phyloP scores from a whole-genome alignment of 2,329 filamentous ascomycete genomes.

The Fusarium torreyae region DNA sequence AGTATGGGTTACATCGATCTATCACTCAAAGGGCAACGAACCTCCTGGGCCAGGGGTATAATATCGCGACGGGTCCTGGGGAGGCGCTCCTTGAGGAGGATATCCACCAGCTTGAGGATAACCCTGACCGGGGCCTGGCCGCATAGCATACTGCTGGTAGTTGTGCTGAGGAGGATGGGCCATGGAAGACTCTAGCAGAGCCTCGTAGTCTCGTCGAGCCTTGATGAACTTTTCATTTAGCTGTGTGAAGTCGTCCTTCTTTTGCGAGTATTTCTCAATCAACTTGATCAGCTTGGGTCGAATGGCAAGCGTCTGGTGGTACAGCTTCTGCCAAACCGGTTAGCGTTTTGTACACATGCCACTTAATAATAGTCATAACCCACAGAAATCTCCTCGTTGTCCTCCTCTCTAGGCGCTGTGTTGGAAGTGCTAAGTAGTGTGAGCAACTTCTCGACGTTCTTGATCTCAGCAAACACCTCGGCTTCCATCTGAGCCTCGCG shows the following conservation, averaged over 20 bases:
- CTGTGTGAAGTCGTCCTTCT: slow-evolving; percentile 99
- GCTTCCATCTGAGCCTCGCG: slow-evolving; percentile 96
- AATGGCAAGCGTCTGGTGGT: slow-evolving; percentile 94
- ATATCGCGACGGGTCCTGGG: slow-evolving; percentile 76
- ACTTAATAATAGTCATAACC: slow-evolving; percentile 42
- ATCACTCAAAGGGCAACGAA: slow-evolving; percentile 25
- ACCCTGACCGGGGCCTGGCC: slow-evolving; percentile 65
- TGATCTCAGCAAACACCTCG: slow-evolving; percentile 76
- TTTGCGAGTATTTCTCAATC: slow-evolving; percentile 99
- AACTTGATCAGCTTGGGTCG: slow-evolving; percentile 97
- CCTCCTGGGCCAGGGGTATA: slow-evolving; percentile 72
- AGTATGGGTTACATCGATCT: slow-evolving; percentile 6
- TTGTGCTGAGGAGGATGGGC: slow-evolving; percentile 86
- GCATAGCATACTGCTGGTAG: slow-evolving; percentile 78
- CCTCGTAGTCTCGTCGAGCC: slow-evolving; percentile 95
- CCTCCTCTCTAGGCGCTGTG: slow-evolving; percentile 83
- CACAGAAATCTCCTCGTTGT: slow-evolving; percentile 97
- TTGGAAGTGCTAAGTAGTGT: slow-evolving; percentile 92
- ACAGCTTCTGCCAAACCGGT: slow-evolving; percentile 72
- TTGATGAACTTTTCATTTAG: slow-evolving; percentile 99
- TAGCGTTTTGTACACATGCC: slow-evolving; percentile 46
- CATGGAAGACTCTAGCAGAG: slow-evolving; percentile 96
- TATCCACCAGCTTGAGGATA: slow-evolving; percentile 60
- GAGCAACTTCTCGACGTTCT: slow-evolving; percentile 79
- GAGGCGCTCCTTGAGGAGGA: slow-evolving; percentile 60